These are phyloP conservation scores for Hypomyces perniciosus DNA, from an alignment of 2,329 filamentous ascomycete species.

Conservation along the genomic window DNA sequence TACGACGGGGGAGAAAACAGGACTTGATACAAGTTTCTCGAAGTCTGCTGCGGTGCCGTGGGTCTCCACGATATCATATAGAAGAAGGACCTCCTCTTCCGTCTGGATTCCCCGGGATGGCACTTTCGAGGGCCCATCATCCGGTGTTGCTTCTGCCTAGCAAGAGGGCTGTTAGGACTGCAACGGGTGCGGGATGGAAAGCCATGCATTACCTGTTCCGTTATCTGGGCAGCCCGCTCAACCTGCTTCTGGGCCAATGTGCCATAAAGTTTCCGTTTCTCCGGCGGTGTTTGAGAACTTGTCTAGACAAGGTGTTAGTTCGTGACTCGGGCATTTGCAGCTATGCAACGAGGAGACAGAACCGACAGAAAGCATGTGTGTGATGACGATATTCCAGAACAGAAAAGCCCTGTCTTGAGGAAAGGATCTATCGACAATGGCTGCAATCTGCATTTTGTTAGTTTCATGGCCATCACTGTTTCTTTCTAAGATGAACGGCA, in stretches of 20 bases:
- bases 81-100: slow-evolving; percentile 46
- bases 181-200: background rate
- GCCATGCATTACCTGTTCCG: slow-evolving; percentile 33
- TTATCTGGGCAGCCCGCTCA: slow-evolving; percentile 41
- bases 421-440: slow-evolving; percentile 46
- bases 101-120: slow-evolving; percentile 32
- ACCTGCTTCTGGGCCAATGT: slow-evolving; percentile 47
- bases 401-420: slow-evolving; percentile 42
- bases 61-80: slow-evolving; percentile 41
- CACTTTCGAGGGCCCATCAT: slow-evolving; percentile 16
- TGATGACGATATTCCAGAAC: slow-evolving; percentile 51
- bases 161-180: background rate
- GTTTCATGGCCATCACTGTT: background rate
- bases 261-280: slow-evolving; percentile 47
- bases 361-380: slow-evolving; percentile 47
- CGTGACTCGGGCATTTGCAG: background rate
- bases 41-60: slow-evolving; percentile 39
- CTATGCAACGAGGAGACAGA: background rate
- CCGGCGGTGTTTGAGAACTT: slow-evolving; percentile 40
- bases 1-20: slow-evolving; percentile 35
- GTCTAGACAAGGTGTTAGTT: slow-evolving; percentile 26
- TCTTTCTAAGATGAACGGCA: background rate
- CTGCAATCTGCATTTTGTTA: slow-evolving; percentile 42
- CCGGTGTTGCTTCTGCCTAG: slow-evolving; percentile 18
- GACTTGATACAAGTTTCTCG: slow-evolving; percentile 32